Evolutionary conservation across 2,329 filamentous ascomycete genomes (phyloP).

Genomic region (Fusarium secorum): DNA sequence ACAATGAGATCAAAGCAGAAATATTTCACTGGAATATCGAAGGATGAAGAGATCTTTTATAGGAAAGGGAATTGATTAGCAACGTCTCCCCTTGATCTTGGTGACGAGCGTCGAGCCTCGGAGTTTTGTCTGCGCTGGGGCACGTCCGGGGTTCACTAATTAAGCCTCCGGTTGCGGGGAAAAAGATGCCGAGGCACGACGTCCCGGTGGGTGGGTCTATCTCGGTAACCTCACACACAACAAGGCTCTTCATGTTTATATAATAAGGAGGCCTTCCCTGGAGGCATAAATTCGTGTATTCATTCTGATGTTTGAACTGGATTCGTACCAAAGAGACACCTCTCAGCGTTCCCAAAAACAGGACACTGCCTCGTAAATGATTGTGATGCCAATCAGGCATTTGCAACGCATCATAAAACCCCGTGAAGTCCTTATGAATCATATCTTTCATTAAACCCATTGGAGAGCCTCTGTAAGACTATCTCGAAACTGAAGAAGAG

Average conservation of each 20-base stretch:
- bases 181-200: slow-evolving; percentile 43
- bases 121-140: slow-evolving; percentile 28
- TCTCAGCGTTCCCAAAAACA: background rate
- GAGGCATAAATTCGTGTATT: background rate
- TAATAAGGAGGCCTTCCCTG: background rate
- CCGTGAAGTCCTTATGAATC: background rate
- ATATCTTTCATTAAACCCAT: background rate
- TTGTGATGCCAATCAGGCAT: background rate
- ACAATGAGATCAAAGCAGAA: background rate
- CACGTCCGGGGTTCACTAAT: slow-evolving; percentile 20
- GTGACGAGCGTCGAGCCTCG: slow-evolving; percentile 26
- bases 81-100: slow-evolving; percentile 16
- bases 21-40: background rate
- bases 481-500: background rate
- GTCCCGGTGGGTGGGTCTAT: slow-evolving; percentile 30
- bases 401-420: background rate
- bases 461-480: background rate
- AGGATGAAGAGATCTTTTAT: slow-evolving; percentile 14
- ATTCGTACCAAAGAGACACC: background rate
- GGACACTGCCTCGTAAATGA: background rate
- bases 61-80: slow-evolving; percentile 8
- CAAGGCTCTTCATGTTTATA: background rate
- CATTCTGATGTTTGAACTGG: background rate
- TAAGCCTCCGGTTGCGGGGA: slow-evolving; percentile 42
- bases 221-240: slow-evolving; percentile 13